phyloP scores from a whole-genome alignment of 441 rosid genomes.

The Adansonia rubrostipa region DNA sequence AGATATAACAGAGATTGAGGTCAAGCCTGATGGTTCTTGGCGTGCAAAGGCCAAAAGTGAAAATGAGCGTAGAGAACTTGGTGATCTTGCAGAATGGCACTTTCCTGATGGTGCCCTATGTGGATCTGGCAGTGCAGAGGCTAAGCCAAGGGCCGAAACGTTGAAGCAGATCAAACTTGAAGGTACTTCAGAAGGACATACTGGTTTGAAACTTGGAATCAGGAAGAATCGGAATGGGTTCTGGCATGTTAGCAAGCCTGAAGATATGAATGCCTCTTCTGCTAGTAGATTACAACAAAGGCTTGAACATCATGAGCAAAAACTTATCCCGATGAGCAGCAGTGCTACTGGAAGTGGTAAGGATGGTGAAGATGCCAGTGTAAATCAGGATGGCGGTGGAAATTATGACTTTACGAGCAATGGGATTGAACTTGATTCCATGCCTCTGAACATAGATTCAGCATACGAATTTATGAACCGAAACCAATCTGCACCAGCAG shows the following conservation, averaged over 20 bases:
- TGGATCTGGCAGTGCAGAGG: constrained; percentile 45
- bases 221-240: constrained; percentile 82
- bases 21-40: constrained; percentile 99
- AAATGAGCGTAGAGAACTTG: constrained; percentile 75
- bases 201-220: constrained; percentile 88
- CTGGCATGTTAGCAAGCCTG: constrained; percentile 94
- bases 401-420: constrained; percentile 64
- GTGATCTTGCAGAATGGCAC: constrained; percentile 89
- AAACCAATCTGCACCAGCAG: constrained; percentile 54
- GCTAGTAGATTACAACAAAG: constrained; percentile 63
- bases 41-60: constrained; percentile 75
- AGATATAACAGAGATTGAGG: constrained; percentile 87
- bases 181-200: constrained; percentile 72
- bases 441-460: constrained; percentile 67
- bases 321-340: constrained; percentile 86
- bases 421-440: constrained; percentile 82
- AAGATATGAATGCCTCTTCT: constrained; percentile 63
- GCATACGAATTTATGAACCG: constrained; percentile 56
- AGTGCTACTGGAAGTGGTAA: constrained; percentile 92
- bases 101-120: constrained; percentile 69
- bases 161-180: constrained; percentile 70
- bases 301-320: constrained; percentile 53
- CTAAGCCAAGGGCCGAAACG: constrained; percentile 52
- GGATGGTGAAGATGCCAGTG: constrained; percentile 96
- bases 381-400: constrained; percentile 85